Percentiles rank a stretch among this genome's conserved stretches.
These are phyloP conservation scores for Peterozyma toletana DNA, from an alignment of 805 yeast species.

Conservation along the genomic window DNA sequence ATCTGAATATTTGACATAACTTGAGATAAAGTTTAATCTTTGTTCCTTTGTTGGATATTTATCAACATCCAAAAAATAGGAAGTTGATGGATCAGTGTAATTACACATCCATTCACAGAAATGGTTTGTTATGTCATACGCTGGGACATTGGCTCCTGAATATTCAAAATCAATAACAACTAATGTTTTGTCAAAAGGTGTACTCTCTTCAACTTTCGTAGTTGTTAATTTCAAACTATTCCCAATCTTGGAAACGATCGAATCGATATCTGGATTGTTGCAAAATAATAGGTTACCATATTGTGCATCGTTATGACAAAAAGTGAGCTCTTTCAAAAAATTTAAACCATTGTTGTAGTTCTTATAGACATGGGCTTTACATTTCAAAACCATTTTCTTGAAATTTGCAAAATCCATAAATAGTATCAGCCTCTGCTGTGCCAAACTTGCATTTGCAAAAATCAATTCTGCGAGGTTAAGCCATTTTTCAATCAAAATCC, in stretches of 20 bases:
- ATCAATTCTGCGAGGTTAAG: slow-evolving; percentile 33
- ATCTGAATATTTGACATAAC: slow-evolving; percentile 66
- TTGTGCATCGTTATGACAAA: slow-evolving; percentile 96
- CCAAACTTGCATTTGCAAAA: slow-evolving; percentile 28
- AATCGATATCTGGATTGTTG: slow-evolving; percentile 8
- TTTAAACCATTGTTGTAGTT: slow-evolving; percentile 35
- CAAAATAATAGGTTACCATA: slow-evolving; percentile 82
- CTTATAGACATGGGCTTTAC: slow-evolving; percentile 54
- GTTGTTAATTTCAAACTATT: not conserved
- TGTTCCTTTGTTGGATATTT: slow-evolving; percentile 65
- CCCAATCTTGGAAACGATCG: slow-evolving; percentile 1
- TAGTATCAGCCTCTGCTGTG: slow-evolving; percentile 32
- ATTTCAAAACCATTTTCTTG: slow-evolving; percentile 37
- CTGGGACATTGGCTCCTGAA: slow-evolving; percentile 85
- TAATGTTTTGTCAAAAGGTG: slow-evolving; percentile 49
- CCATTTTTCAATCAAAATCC: slow-evolving; percentile 76
- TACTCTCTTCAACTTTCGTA: not conserved
- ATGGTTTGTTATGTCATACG: slow-evolving; percentile 88
- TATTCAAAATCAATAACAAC: slow-evolving; percentile 97
- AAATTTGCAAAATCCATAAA: slow-evolving; percentile 44
- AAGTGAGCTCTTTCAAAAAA: slow-evolving; percentile 48
- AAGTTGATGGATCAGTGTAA: slow-evolving; percentile 57
- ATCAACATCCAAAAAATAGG: slow-evolving; percentile 45
- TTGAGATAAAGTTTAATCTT: slow-evolving; percentile 60
- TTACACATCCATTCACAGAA: slow-evolving; percentile 97